Base-by-base conservation (phyloP, 805 yeast genomes). In the Diddensiella caesifluorescens region DNA sequence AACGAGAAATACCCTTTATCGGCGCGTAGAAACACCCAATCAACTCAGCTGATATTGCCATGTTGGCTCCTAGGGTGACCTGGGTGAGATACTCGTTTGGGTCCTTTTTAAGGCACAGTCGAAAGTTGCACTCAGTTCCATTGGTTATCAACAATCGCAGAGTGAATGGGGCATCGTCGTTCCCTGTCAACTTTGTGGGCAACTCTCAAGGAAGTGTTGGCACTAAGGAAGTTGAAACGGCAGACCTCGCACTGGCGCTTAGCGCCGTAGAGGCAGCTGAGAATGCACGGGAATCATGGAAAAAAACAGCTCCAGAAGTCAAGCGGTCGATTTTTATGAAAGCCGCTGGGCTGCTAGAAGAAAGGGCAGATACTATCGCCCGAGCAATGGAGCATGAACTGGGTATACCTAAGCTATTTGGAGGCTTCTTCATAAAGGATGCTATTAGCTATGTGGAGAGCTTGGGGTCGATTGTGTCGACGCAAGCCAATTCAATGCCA, bases 381-480 rank as follows among this genome's bases (percentile, higher is more conserved):
- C 36, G 38, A n/a, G 19, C 73, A n/a, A 70, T 74, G 43, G 68
- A 70, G 34, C 61, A 65, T 40, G 75, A 48, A 29, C 34, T 37
- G 23, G 70, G 69, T 47, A 69, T 74, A 58, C 74, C 86, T 21
- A 78, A 80, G 52, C 75, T 70, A 50, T 83, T 79, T 25, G 60
- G 76, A 35, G 73, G 78, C 54, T 87, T 87, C 27, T 73, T 84
- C 29, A 79, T 83, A 18, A 89, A 81, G 63, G 85, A 81, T 54
- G 74, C 73, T 46, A 73, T 83, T 48, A 70, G 80, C 48, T 76
- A 75, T 42, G 76, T 83, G 37, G 75, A 77, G 54, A 82, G 78
- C 62, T 84, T 83, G 44, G 90, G 90, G 43, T 79, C 76, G 75
- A 77, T 86, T 53, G 87, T 82, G 61, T 81, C 83, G 63, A 60